Percentiles rank a stretch among this genome's conserved stretches.
These are phyloP conservation scores for Clathrus columnatus DNA, from an alignment of 768 basidiomycete species.

Conservation along the genomic window DNA sequence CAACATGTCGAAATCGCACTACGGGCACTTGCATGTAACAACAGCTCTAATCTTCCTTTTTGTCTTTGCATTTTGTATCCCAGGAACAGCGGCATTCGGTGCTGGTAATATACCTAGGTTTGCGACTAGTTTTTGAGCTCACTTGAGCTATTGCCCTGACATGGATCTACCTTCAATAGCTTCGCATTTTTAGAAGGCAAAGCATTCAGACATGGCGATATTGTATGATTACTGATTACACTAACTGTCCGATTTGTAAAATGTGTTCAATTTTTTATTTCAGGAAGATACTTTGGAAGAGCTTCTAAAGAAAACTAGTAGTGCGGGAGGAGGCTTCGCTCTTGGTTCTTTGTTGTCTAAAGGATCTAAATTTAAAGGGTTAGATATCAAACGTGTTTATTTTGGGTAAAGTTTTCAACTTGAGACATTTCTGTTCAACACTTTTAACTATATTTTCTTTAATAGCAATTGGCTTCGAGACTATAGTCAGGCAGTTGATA, in stretches of 20 bases:
- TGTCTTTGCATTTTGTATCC: constrained; percentile 48
- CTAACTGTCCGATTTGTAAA: constrained; percentile 13
- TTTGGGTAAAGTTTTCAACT: constrained; percentile 50
- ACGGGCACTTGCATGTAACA: background rate
- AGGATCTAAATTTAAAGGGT: constrained; percentile 60
- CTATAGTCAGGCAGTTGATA: constrained; percentile 76
- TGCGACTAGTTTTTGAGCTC: constrained; percentile 19
- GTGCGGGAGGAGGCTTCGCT: constrained; percentile 43
- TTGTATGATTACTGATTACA: constrained; percentile 32
- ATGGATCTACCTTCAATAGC: constrained; percentile 28
- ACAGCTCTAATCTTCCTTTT: constrained; percentile 23
- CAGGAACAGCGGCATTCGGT: constrained; percentile 63
- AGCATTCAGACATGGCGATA: constrained; percentile 86
- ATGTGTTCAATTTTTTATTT: constrained; percentile 20
- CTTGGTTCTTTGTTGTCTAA: constrained; percentile 47
- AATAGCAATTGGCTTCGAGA: constrained; percentile 80
- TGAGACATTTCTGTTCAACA: background rate
- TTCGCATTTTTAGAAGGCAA: constrained; percentile 82
- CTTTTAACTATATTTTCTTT: background rate
- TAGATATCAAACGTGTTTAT: constrained; percentile 80
- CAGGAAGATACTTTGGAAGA: constrained; percentile 67
- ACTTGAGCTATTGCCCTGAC: background rate
- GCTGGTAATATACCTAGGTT: constrained; percentile 83
- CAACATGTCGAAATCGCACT: background rate
- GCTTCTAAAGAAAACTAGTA: constrained; percentile 40